Conservation (phyloP, 164 flowering plant genomes). For the Chloranthus sessilifolius region DNA sequence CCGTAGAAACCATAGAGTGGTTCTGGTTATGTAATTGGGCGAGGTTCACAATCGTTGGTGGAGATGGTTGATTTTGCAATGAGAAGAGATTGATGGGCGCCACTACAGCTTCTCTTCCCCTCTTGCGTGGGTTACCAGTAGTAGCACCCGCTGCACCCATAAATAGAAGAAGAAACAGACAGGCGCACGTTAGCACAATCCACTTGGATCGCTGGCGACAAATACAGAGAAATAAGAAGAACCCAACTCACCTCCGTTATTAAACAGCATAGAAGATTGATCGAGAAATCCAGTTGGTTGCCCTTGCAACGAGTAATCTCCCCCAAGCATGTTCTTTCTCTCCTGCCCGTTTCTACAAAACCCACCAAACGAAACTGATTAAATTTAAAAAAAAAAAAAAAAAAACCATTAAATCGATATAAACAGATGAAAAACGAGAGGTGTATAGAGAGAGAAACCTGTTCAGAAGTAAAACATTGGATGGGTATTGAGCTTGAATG, state of each 20-base stretch:
- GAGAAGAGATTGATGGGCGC: conserved; percentile 32
- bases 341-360: conserved; percentile 14
- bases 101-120: conserved; percentile 48
- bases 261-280: conserved; percentile 3
- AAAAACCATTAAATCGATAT: neutral
- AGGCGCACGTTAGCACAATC: too few species aligned
- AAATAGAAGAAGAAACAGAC: too few species aligned
- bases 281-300: conserved; percentile 6
- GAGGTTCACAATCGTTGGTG: conserved; percentile 44
- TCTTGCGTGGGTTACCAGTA: conserved; percentile 43
- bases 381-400: neutral
- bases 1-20: conserved; percentile 50
- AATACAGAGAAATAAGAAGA: neutral
- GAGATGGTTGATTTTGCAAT: conserved; percentile 32
- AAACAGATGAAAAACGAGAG: neutral
- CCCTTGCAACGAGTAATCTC: conserved; percentile 8
- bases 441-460: conserved; percentile 33
- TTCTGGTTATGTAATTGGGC: conserved; percentile 50
- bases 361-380: too few species aligned
- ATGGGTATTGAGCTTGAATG: conserved; percentile 84
- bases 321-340: conserved; percentile 9
- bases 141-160: conserved; percentile 19
- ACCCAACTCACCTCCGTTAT: conserved; percentile 13
- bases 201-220: neutral
- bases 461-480: conserved; percentile 61